Conservation (phyloP, 1,284 basidiomycete species). For the Irpex sp. region DNA sequence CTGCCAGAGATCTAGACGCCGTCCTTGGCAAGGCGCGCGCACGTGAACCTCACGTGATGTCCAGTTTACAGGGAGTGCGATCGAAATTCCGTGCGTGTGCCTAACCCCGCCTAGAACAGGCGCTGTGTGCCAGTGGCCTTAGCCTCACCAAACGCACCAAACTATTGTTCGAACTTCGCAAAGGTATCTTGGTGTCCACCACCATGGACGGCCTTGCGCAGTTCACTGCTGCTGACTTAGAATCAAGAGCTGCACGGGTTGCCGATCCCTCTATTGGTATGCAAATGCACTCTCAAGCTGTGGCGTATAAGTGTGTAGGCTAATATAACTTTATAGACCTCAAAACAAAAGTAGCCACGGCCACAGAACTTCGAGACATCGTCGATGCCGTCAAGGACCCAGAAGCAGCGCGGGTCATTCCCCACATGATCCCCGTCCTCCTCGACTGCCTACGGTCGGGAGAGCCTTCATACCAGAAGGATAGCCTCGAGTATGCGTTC, state of each 20-base stretch:
- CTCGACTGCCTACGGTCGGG: conserved; percentile 77
- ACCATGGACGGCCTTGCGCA: conserved; percentile 18
- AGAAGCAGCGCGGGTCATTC: conserved; percentile 72
- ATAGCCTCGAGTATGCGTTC: conserved; percentile 82
- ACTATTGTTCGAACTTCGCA: not conserved
- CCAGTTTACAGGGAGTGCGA: not conserved
- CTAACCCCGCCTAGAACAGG: not conserved
- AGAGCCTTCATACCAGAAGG: conserved; percentile 75
- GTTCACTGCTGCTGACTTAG: conserved; percentile 56
- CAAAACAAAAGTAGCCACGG: conserved; percentile 64
- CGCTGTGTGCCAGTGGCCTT: not conserved
- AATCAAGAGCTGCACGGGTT: conserved; percentile 64
- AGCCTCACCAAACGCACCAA: not conserved
- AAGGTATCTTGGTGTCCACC: not conserved
- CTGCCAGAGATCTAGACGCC: no score
- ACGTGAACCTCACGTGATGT: conserved; percentile 13
- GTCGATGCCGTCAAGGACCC: conserved; percentile 82
- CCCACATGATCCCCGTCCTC: conserved; percentile 76
- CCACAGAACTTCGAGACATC: conserved; percentile 83
- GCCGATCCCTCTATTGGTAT: conserved; percentile 70
- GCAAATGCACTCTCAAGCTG: conserved; percentile 14
- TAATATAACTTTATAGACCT: conserved; percentile 44
- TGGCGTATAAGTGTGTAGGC: not conserved
- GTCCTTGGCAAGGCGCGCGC: not conserved
- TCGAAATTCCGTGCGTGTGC: not conserved